Evolutionary conservation across 2,329 filamentous ascomycete species (phyloP).

Genomic region (Gnomoniopsis smithogilvyi): DNA sequence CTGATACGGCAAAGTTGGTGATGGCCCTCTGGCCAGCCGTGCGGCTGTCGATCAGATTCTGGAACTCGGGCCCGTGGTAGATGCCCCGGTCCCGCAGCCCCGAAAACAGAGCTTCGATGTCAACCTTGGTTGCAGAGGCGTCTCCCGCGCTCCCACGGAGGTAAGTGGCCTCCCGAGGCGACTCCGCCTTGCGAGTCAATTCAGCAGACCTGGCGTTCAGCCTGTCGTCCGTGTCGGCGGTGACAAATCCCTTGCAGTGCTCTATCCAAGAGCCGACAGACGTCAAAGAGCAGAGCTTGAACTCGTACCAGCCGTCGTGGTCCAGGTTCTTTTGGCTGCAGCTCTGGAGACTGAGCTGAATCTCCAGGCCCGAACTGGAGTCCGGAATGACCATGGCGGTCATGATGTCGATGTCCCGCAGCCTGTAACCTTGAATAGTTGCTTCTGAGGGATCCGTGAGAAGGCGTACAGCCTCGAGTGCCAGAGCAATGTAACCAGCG

Average conservation of each 20-base stretch:
- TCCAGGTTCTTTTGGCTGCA: not conserved
- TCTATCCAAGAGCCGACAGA: not conserved
- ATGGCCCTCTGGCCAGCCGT: not conserved
- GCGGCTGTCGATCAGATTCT: constrained; percentile 16
- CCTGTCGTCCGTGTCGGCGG: constrained; percentile 20
- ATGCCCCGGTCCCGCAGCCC: constrained; percentile 17
- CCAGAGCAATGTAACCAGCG: constrained; percentile 16
- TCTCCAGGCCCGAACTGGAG: not conserved
- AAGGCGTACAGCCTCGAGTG: constrained; percentile 28
- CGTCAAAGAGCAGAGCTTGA: constrained; percentile 1
- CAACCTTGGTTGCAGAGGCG: constrained; percentile 1
- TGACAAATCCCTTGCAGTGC: constrained; percentile 30
- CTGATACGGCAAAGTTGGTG: not conserved
- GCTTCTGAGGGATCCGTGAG: constrained; percentile 28
- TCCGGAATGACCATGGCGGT: not conserved
- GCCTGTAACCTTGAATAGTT: constrained; percentile 7
- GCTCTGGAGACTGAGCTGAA: not conserved
- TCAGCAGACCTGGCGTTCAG: not conserved
- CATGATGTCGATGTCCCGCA: not conserved
- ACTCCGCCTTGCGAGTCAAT: not conserved
- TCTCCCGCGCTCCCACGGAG: too few species aligned
- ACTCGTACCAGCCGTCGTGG: not conserved
- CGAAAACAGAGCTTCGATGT: constrained; percentile 18
- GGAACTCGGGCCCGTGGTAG: constrained; percentile 22
- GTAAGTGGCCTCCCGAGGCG: too few species aligned